phyloP scores from a whole-genome alignment of 75 land plant genomes.

The Ceratopteris richardii region DNA sequence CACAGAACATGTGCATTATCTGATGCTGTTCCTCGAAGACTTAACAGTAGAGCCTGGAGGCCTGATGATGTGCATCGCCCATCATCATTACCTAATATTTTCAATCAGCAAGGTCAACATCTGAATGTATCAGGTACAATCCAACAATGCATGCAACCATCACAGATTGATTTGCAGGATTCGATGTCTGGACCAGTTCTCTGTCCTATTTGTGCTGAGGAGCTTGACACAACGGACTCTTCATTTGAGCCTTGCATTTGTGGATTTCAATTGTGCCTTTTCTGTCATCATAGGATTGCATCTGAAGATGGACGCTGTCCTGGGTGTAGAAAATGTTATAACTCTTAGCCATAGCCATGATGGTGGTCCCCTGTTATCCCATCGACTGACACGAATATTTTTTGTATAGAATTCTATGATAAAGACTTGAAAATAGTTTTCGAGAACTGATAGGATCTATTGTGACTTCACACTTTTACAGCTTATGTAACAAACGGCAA shows the following conservation, averaged over 20 bases:
- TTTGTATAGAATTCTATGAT: too few relatives aligned
- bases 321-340: conserved; percentile 72
- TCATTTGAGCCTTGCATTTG: conserved; percentile 80
- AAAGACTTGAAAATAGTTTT: too few relatives aligned
- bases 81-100: conserved; percentile 54
- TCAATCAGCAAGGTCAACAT: conserved; percentile 61
- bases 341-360: not conserved
- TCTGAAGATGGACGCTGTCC: conserved; percentile 89
- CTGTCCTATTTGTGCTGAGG: conserved; percentile 88
- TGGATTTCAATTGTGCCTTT: conserved; percentile 84
- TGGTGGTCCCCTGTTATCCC: too few relatives aligned
- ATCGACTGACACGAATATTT: too few relatives aligned
- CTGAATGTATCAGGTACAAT: conserved; percentile 20
- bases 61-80: conserved; percentile 83
- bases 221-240: conserved; percentile 73
- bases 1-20: not conserved
- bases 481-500: too few relatives aligned
- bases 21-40: conserved; percentile 1
- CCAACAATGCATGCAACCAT: not conserved
- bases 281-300: conserved; percentile 84
- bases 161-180: not conserved
- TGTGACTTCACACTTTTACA: too few relatives aligned
- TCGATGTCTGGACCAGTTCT: conserved; percentile 30
- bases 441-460: too few relatives aligned
- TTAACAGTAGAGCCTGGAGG: conserved; percentile 62